A percentile compares a stretch with the other conserved stretches of the same genome.
These are phyloP conservation scores for Polyplosphaeria fusca DNA, from an alignment of 495 filamentous ascomycete genomes.

Conservation along the genomic window DNA sequence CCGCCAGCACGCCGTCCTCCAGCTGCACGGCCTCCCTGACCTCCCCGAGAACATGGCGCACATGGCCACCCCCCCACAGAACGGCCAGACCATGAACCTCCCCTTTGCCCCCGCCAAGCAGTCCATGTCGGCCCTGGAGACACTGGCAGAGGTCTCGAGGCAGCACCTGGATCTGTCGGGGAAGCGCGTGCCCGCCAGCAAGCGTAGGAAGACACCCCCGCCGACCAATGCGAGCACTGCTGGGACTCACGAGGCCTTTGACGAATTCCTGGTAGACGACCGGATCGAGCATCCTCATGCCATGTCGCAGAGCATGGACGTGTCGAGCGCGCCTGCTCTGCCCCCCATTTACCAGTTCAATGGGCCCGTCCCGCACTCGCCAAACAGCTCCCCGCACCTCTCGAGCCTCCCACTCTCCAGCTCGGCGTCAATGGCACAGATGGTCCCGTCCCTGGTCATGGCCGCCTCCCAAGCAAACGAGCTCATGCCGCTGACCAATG, in stretches of 20 bases:
- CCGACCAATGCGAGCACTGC: not conserved
- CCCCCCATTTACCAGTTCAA: constrained; percentile 34
- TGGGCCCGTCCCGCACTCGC: constrained; percentile 26
- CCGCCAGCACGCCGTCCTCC: constrained; percentile 62
- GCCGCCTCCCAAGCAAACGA: constrained; percentile 48
- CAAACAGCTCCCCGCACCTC: constrained; percentile 28
- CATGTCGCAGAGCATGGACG: constrained; percentile 20
- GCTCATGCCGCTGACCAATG: constrained; percentile 46
- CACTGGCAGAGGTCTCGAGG: constrained; percentile 77
- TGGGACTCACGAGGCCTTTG: too few relatives aligned
- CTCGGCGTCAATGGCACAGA: constrained; percentile 21
- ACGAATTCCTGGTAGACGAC: constrained; percentile 34
- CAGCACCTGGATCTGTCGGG: constrained; percentile 47
- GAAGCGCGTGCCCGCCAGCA: constrained; percentile 16
- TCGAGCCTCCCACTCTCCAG: constrained; percentile 15
- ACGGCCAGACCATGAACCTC: constrained; percentile 30
- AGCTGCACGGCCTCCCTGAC: constrained; percentile 50
- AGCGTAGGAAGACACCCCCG: constrained; percentile 17
- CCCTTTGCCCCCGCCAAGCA: constrained; percentile 42
- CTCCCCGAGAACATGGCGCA: constrained; percentile 18
- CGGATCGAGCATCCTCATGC: constrained; percentile 17
- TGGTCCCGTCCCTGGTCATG: constrained; percentile 34
- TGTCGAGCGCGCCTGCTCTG: constrained; percentile 19
- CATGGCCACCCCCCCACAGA: constrained; percentile 5
- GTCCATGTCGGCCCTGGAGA: constrained; percentile 71